Percentiles rank a stretch among this genome's conserved stretches.
Evolutionary conservation across 148 eudicot genomes (phyloP).

Genomic region (Suaeda aralocaspica): DNA sequence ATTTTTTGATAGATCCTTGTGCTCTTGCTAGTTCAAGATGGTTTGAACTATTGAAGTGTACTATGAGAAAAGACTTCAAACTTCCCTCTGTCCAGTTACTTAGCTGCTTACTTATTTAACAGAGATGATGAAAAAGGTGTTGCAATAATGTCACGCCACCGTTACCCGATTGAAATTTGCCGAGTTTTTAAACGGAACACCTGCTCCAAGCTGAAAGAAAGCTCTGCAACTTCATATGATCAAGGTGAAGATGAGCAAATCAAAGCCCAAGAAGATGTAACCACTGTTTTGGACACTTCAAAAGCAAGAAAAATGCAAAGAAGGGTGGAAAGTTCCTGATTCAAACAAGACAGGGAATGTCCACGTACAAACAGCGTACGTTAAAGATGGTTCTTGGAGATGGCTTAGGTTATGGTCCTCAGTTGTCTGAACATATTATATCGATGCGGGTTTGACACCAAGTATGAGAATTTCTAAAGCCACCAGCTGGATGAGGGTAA

Average conservation of each 20-base stretch:
- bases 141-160: constrained; percentile 95
- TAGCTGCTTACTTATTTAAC: constrained; percentile 21
- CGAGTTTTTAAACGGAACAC: constrained; percentile 79
- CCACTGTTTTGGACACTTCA: constrained; percentile 31
- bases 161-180: constrained; percentile 76
- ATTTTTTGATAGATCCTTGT: not conserved
- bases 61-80: not conserved
- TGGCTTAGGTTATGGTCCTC: constrained; percentile 93
- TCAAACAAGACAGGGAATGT: constrained; percentile 47
- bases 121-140: constrained; percentile 98
- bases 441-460: constrained; percentile 74
- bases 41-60: no score
- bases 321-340: constrained; percentile 51
- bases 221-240: constrained; percentile 40
- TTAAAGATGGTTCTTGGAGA: constrained; percentile 80
- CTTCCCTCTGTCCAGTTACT: constrained; percentile 16
- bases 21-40: not conserved
- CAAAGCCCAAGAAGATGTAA: constrained; percentile 37
- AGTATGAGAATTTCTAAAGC: constrained; percentile 57
- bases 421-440: constrained; percentile 88
- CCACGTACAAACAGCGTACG: constrained; percentile 57
- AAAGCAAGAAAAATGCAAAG: constrained; percentile 49
- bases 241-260: constrained; percentile 30
- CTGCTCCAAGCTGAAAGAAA: constrained; percentile 54
- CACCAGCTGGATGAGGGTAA: constrained; percentile 47